Percentiles rank a stretch among this genome's conserved stretches.
Conservation (phyloP, 1,139 yeast species). For the Debaryomyces subglobosus region DNA sequence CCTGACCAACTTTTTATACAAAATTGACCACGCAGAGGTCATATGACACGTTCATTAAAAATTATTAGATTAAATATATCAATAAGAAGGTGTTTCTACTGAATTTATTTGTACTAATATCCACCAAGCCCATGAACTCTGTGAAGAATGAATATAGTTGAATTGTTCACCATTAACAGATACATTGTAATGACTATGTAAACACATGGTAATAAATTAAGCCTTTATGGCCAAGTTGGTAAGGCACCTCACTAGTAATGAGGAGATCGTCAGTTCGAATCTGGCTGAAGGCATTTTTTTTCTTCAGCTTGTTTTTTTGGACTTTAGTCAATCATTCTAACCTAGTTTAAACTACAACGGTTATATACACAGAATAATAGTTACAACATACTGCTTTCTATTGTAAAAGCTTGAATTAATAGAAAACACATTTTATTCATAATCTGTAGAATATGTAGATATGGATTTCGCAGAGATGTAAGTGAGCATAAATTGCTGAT, state of each 20-base stretch:
- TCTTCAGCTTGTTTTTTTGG: neutral
- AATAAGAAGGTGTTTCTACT: neutral
- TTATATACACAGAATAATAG: neutral
- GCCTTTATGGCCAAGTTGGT: constrained; percentile 80
- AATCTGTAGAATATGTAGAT: neutral
- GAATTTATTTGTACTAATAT: neutral
- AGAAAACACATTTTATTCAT: neutral
- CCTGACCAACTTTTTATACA: neutral
- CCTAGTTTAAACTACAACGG: neutral
- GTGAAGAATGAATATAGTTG: neutral
- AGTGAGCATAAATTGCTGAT: constrained; percentile 6
- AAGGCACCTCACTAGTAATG: constrained; percentile 91
- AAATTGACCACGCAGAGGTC: constrained; percentile 1
- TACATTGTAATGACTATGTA: neutral
- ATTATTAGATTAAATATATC: neutral
- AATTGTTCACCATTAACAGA: neutral
- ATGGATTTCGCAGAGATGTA: neutral
- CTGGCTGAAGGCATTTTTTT: constrained; percentile 70
- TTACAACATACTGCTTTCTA: neutral
- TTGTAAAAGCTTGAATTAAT: neutral
- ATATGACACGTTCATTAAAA: neutral
- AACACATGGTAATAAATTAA: neutral
- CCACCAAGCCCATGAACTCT: neutral
- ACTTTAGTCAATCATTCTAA: neutral
- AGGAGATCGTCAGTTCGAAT: constrained; percentile 87